A percentile compares a stretch with the other conserved stretches of the same genome.
Evolutionary conservation across 192 early-diverging fungal genomes (phyloP).

Genomic region (Linnemannia hyalina): DNA sequence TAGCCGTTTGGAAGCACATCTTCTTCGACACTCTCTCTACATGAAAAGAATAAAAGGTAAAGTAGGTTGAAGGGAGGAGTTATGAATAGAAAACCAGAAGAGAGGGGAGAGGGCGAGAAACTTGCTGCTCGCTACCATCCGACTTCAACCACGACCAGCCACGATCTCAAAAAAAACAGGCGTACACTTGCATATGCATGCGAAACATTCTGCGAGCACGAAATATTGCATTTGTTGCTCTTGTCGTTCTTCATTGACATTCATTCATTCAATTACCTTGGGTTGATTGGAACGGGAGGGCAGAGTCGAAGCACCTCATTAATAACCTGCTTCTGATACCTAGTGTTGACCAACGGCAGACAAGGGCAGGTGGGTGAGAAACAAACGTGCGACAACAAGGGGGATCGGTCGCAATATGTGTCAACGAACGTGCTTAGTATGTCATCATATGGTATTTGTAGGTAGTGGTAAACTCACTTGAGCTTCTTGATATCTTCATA

Average conservation of each 20-base stretch:
- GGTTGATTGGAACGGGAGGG: constrained; percentile 46
- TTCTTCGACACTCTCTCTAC: constrained; percentile 57
- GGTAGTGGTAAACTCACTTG: constrained; percentile 10
- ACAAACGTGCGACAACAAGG: background rate
- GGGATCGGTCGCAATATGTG: background rate
- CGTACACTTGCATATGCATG: background rate
- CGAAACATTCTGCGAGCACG: background rate
- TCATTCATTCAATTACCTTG: constrained; percentile 19
- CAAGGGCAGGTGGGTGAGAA: background rate
- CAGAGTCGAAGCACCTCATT: constrained; percentile 60
- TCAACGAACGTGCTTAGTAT: background rate
- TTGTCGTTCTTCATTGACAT: background rate
- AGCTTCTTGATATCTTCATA: constrained; percentile 52
- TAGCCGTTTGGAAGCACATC: constrained; percentile 65
- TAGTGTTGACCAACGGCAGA: constrained; percentile 27
- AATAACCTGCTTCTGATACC: constrained; percentile 65
- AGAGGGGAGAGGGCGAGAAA: constrained; percentile 32
- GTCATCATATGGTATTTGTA: too few species aligned
- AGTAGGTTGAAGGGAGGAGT: constrained; percentile 1
- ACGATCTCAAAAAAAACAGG: background rate
- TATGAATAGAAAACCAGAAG: constrained; percentile 28
- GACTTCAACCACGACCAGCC: background rate
- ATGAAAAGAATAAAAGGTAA: background rate
- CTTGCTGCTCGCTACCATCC: background rate
- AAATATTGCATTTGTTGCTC: background rate